Conservation (phyloP, 306 rosid species). For the Fragaria ananassa region DNA sequence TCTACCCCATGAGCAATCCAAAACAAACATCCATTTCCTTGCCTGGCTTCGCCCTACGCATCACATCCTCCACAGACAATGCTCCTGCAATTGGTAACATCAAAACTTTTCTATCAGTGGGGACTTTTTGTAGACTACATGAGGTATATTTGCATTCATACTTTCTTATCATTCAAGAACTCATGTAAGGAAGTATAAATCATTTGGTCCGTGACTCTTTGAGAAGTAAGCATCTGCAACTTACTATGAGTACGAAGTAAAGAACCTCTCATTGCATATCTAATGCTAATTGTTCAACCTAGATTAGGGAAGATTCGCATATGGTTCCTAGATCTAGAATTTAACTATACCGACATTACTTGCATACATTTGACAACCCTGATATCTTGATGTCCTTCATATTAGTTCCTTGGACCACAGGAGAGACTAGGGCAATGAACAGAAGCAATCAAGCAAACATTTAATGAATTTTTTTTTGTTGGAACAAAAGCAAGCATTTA, state of each 20-base stretch:
- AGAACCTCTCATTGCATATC: neutral
- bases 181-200: neutral
- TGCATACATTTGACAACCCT: neutral
- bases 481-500: neutral
- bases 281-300: neutral
- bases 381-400: slow-evolving; percentile 1
- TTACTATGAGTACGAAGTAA: neutral
- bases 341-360: neutral
- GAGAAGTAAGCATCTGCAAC: neutral
- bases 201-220: neutral
- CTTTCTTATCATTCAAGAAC: neutral
- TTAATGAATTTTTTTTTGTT: neutral
- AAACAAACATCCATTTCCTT: slow-evolving; percentile 21
- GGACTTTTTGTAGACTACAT: neutral
- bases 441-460: slow-evolving; percentile 2
- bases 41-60: slow-evolving; percentile 32
- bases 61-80: slow-evolving; percentile 79
- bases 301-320: neutral
- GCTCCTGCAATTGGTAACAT: slow-evolving; percentile 42
- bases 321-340: neutral
- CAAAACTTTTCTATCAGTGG: neutral
- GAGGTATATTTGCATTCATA: neutral
- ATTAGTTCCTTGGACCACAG: neutral
- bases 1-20: slow-evolving; percentile 23
- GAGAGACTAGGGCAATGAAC: neutral